Conservation (phyloP, 331 rosid genomes). For the Phaseolus coccineus region DNA sequence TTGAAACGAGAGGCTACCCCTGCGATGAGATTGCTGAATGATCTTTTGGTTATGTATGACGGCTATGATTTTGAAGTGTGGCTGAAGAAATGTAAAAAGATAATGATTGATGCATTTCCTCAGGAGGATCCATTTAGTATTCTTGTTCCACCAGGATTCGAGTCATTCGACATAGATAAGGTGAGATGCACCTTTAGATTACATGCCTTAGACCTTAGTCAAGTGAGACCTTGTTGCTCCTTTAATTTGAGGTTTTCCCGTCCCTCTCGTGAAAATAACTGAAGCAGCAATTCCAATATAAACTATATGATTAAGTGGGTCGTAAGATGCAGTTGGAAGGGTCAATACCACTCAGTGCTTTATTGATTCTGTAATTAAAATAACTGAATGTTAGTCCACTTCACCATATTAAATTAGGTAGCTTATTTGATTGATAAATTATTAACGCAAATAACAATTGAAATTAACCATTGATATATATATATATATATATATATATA, state of each 20-base stretch:
- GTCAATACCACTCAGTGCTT: neutral
- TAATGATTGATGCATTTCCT: slow-evolving; percentile 75
- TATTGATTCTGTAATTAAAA: neutral
- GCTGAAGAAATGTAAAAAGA: slow-evolving; percentile 81
- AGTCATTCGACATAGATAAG: slow-evolving; percentile 75
- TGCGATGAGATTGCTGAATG: slow-evolving; percentile 92
- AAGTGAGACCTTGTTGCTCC: slow-evolving; percentile 18
- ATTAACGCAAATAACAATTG: neutral
- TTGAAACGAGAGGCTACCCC: slow-evolving; percentile 87
- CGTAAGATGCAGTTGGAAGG: neutral
- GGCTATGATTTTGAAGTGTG: slow-evolving; percentile 71
- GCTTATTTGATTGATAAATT: neutral
- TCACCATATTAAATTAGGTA: slow-evolving; percentile 11
- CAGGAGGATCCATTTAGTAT: slow-evolving; percentile 94
- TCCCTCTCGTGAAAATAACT: slow-evolving; percentile 17
- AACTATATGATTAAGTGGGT: slow-evolving; percentile 1
- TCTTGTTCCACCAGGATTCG: slow-evolving; percentile 85
- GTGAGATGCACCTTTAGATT: slow-evolving; percentile 49
- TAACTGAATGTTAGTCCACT: slow-evolving; percentile 14
- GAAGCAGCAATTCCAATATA: slow-evolving; percentile 7
- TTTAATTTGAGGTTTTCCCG: neutral
- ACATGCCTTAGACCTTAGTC: slow-evolving; percentile 20
- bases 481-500: no score
- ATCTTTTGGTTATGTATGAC: slow-evolving; percentile 85
- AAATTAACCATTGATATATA: slow-evolving; percentile 10